Evolutionary conservation across 2,329 filamentous ascomycete genomes (phyloP), one percentile per base, ranked within the genome.

Genomic region (Xylaria arbuscula): DNA sequence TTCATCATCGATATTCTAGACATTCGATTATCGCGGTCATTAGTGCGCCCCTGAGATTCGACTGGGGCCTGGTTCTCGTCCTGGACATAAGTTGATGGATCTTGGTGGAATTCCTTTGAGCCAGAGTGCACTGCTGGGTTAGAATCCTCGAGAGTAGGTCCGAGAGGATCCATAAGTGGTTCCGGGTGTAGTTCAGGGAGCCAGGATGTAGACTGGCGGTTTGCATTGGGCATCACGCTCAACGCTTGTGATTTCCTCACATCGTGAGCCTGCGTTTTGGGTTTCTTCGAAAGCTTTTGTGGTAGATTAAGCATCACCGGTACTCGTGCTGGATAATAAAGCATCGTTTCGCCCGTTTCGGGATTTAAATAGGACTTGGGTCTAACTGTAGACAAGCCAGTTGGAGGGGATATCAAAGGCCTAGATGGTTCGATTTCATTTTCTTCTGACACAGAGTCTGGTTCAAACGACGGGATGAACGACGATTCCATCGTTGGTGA

Each of bases 261-360:
- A 64, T 93, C 90, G 64, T 90, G 86, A 5, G 89, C 85, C 10
- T 85, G 81, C 2, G 87, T 82, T 62, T 91, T 87, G 9, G 91
- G 89, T 61, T 89, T 86, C 74, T 90, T 92, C 0, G 94, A 97
- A 59, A 98, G 83, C 74, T 93, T 92, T 53, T 94, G 93, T 0
- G 96, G 96, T 13, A 99, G 83, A 75, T 97, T 98, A 66, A 99
- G 86, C 90, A 97, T 94, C 70, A 92, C 90, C 2, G 96, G 96
- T 2, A 99, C 96, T 0, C 93, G 94, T 2, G 96, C 96, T 15
- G 96, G 96, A 78, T 99, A 99, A 80, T 91, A 98, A 10, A 97
- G 89, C 93, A 98, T 97, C 73, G 90, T 85, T 72, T 95, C 89
- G 4, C 89, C 91, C 1, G 90, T 90, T 32, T 86, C 83, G 1